A percentile compares a stretch with the other conserved stretches of the same genome.
These are phyloP conservation scores for Saturnispora besseyi DNA, from an alignment of 805 yeast genomes.

Conservation along the genomic window DNA sequence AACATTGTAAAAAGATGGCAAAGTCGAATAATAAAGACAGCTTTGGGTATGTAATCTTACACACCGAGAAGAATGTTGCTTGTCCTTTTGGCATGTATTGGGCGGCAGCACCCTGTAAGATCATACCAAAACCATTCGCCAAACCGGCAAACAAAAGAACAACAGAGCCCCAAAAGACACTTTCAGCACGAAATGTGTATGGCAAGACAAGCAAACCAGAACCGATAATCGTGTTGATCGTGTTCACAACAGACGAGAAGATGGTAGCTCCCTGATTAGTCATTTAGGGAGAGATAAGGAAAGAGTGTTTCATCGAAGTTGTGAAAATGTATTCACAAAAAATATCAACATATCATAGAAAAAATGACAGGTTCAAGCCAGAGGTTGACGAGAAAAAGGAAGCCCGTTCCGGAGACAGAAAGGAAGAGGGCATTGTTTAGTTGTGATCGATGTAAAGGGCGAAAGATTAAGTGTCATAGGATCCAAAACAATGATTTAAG, in stretches of 20 bases:
- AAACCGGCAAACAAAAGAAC: conserved; percentile 54
- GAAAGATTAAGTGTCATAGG: conserved; percentile 36
- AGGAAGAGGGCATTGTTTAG: conserved; percentile 35
- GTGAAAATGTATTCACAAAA: not conserved
- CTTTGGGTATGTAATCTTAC: conserved; percentile 65
- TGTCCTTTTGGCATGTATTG: conserved; percentile 46
- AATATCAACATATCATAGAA: not conserved
- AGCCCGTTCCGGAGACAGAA: conserved; percentile 31
- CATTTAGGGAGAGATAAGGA: not conserved
- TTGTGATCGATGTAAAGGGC: conserved; percentile 38
- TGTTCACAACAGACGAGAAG: conserved; percentile 52
- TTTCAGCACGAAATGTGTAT: conserved; percentile 60
- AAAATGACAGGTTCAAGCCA: not conserved
- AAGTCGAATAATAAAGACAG: conserved; percentile 62
- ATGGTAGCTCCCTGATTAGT: conserved; percentile 36
- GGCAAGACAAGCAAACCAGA: conserved; percentile 77
- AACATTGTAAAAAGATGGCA: conserved; percentile 69
- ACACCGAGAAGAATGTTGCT: conserved; percentile 64
- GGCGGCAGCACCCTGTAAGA: conserved; percentile 51
- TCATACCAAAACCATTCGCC: conserved; percentile 61
- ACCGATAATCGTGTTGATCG: conserved; percentile 71
- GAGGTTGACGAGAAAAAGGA: conserved; percentile 23
- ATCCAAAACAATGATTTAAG: conserved; percentile 25
- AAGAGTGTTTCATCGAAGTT: not conserved
- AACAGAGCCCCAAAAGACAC: conserved; percentile 46